Evolutionary conservation across 2,329 filamentous ascomycete species (phyloP), one percentile per base, ranked within the genome.

Genomic region (Nemania bipapillata): DNA sequence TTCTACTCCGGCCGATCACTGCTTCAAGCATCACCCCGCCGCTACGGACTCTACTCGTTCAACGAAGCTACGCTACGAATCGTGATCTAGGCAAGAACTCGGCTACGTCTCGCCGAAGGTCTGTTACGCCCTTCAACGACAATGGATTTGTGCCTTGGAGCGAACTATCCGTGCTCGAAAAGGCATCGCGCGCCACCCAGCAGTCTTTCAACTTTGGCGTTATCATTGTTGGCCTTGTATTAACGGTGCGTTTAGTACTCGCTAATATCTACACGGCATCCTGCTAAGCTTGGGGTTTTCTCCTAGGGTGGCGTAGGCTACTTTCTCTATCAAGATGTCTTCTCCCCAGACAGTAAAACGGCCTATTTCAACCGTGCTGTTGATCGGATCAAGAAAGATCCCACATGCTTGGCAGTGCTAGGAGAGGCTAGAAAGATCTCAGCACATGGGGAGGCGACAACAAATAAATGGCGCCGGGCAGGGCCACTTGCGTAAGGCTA

Each of bases 171-270:
- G 83, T 82, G 0, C 83, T 83, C 55, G 95, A 97, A 79, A 97
- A 97, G 80, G 89, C 90, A 2, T 91, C 91, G 26, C 88, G 95
- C 45, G 92, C 93, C 8, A 95, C 93, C 0, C 94, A 97, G 80
- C 95, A 97, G 80, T 92, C 91, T 17, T 91, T 97, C 83, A 97
- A 98, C 80, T 89, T 97, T 72, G 86, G 91, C 72, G 81, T 97
- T 70, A 89, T 97, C 8, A 73, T 93, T 1, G 84, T 90, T 7
- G 95, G 95, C 28, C 81, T 94, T 11, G 86, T 89, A 37, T 83
- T 95, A 74, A 97, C 94, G 40, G 92, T 93, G 84, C 70, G 86
- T 50, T 57, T 22, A 30, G 32, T 32, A 28, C 32, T n/a, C 20
- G 2, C 37, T 15, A 74, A 45, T 52, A 1, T 47, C 9, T 17